Evolutionary conservation across 2,329 filamentous ascomycete genomes (phyloP), one percentile per base, ranked within the genome.

Genomic region (Apiospora marii): DNA sequence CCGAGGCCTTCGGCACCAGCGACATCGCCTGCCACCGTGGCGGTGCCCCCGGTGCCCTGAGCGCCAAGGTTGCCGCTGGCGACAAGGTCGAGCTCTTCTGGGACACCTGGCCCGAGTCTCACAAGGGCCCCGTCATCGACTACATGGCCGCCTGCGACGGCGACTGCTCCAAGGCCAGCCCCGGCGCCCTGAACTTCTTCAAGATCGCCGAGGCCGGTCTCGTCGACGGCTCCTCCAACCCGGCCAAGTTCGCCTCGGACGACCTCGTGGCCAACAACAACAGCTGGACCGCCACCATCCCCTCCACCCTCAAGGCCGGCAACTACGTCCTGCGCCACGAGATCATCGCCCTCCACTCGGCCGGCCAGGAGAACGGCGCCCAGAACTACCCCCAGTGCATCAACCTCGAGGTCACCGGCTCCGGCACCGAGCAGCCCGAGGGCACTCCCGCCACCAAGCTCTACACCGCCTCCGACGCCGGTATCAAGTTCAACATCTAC

Each of bases 61-160:
- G 70, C n/a, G 77, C 77, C 30, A 72, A 73, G 58, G 69, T 92
- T 49, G 83, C 85, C n/a, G 92, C 91, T 19, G 92, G 92, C 74
- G 84, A 84, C 74, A 84, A 84, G 12, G 80, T 93, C 75, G 83
- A 87, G 73, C 81, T 93, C 68, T 85, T 89, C 77, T 93, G 91
- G 92, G 88, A 85, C 72, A 83, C 84, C 22, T 93, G 92, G 92
- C 91, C 91, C n/a, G 84, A 87, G 13, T 87, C 85, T 71, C 87
- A 93, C 83, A 73, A 79, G 64, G 81, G 81, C 4, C 81, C 80
- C 13, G 75, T 83, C 24, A 76, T 83, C 44, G 79, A 81, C 74
- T 82, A 82, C 73, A 76, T 83, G n/a, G 81, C 81, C 48, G 77
- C 76, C 68, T 83, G 80, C 75, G 75, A 78, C 34, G 78, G 76